Conservation (phyloP, 2,329 filamentous ascomycete species). For the Boeremia lycopersici region DNA sequence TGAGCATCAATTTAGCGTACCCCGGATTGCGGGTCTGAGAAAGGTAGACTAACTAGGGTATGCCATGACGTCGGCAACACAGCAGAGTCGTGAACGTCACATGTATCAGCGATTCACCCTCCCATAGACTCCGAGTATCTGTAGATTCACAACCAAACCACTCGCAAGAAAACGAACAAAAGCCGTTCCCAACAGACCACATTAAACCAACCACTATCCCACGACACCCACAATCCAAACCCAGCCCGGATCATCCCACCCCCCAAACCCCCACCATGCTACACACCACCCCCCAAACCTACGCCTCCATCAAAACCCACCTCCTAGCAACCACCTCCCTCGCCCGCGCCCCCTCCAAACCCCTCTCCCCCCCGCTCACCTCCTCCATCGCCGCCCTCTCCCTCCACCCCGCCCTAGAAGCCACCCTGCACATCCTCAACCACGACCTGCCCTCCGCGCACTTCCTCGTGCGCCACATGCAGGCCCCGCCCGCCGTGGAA, state of each 20-base stretch:
- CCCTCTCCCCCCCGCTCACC: slow-evolving; percentile 21
- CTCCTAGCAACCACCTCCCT: slow-evolving; percentile 25
- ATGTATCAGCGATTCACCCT: slow-evolving; percentile 2
- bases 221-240: not conserved
- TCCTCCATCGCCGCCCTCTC: slow-evolving; percentile 35
- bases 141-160: not conserved
- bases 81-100: slow-evolving; percentile 13
- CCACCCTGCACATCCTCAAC: slow-evolving; percentile 59
- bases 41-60: slow-evolving; percentile 9
- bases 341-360: slow-evolving; percentile 18
- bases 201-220: not conserved
- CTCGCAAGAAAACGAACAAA: too few relatives aligned
- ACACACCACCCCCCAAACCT: not conserved
- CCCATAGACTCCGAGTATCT: not conserved
- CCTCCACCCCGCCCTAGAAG: slow-evolving; percentile 57
- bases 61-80: slow-evolving; percentile 31
- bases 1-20: slow-evolving; percentile 3
- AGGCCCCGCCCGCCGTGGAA: slow-evolving; percentile 55
- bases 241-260: not conserved
- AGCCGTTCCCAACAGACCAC: not conserved
- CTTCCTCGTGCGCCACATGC: slow-evolving; percentile 60
- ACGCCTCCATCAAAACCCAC: slow-evolving; percentile 7
- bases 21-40: slow-evolving; percentile 4
- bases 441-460: slow-evolving; percentile 57
- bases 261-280: not conserved